Evolutionary conservation across 352 stramenopile genomes (phyloP).

Genomic region (Pythium angustatum): DNA sequence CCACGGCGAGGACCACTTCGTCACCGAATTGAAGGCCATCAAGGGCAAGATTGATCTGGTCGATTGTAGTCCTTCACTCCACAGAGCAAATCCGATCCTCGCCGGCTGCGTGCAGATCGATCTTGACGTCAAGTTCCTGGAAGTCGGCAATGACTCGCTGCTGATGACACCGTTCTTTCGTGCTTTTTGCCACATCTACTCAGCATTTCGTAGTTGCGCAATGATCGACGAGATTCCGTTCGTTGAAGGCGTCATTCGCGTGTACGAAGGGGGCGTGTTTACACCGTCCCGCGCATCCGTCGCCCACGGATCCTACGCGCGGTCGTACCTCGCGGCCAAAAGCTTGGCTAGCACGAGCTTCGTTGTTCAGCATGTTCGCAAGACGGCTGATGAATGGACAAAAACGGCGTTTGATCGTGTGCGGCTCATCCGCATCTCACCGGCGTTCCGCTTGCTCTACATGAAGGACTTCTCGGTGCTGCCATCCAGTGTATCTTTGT

Average conservation of each 20-base stretch:
- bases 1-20: neutral
- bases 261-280: slow-evolving; percentile 35
- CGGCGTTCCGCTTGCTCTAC: slow-evolving; percentile 24
- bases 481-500: neutral
- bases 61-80: too few relatives aligned
- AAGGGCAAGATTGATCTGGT: too few relatives aligned
- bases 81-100: slow-evolving; percentile 29
- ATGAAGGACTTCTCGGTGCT: slow-evolving; percentile 32
- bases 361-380: too few relatives aligned
- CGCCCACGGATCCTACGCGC: slow-evolving; percentile 28
- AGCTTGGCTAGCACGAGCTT: too few relatives aligned
- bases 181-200: slow-evolving; percentile 6
- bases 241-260: slow-evolving; percentile 31
- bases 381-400: too few relatives aligned
- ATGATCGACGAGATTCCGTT: slow-evolving; percentile 28
- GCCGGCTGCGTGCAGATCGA: slow-evolving; percentile 12
- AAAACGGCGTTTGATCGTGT: slow-evolving; percentile 10
- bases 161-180: neutral
- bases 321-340: slow-evolving; percentile 36
- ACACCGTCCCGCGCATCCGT: slow-evolving; percentile 32
- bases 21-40: too few relatives aligned
- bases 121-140: neutral
- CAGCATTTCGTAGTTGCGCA: neutral
- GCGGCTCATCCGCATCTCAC: slow-evolving; percentile 32
- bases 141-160: neutral